Evolutionary conservation across 2,329 filamentous ascomycete species (phyloP), one percentile per base, ranked within the genome.

Genomic region (Hymenoscyphus infarciens): DNA sequence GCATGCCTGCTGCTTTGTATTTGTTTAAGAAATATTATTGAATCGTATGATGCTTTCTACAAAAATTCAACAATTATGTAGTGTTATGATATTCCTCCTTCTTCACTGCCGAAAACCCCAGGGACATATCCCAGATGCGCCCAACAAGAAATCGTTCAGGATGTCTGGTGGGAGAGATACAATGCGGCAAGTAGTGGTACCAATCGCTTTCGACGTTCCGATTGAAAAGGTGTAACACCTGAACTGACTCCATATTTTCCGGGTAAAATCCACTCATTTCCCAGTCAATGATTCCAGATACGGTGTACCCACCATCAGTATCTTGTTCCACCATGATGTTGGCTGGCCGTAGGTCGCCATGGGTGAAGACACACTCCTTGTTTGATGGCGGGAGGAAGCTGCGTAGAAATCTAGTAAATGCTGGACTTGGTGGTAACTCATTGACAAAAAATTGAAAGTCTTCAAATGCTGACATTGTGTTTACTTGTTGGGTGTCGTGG

Each of bases 321-420:
- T 66, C 62, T 11, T 42, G 22, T 29, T 64, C 57, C 22, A 67
- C 62, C 64, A 66, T 64, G 22, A 67, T 67, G 53, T 67, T 67
- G 13, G 60, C 64, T 49, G 35, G 53, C 15, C 58, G 59, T 11
- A 67, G 33, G 29, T 66, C 66, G 6, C 62, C 60, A 55, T 67
- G 64, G n/a, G 64, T 67, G 53, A 67, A 66, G 19, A 66, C 59
- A 57, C 42, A 56, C 5, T 61, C 29, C 11, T 52, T 31, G 11
- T 11, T 56, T 52, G 49, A 15, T 33, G 25, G 31, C 13, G 64
- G 65, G 2, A 66, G 56, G 11, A 66, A 65, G 38, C 56, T 61
- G 22, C 65, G 59, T 33, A 66, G 64, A 53, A 63, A 64, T 6
- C 42, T 63, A 11, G 59, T 61, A 35, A 55, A 64, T 55, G 61